Conservation (phyloP, 148 eudicot species). For the Silene latifolia region DNA sequence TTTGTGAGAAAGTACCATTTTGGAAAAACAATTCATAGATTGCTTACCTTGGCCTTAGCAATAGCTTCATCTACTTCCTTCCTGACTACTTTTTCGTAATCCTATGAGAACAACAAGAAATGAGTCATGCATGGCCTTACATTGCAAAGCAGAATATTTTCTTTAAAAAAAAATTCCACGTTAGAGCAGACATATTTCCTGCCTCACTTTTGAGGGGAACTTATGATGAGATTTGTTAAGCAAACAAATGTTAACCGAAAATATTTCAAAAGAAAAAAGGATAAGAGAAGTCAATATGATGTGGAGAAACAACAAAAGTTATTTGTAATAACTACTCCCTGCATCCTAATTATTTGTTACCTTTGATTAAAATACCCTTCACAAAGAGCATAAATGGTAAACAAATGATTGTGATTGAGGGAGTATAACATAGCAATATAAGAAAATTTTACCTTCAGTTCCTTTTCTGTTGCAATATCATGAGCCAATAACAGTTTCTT, state of each 20-base stretch:
- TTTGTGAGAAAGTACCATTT: too few species aligned
- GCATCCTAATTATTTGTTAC: too few species aligned
- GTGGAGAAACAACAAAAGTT: neutral
- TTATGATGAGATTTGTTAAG: neutral
- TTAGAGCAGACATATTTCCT: neutral
- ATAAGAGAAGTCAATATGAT: neutral
- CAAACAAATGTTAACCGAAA: neutral
- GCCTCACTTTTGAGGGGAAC: neutral
- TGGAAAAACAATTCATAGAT: too few species aligned
- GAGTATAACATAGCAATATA: too few species aligned
- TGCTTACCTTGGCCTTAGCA: slow-evolving; percentile 55
- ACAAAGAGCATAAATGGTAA: too few species aligned
- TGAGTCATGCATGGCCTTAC: neutral
- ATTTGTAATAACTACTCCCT: neutral
- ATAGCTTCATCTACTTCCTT: slow-evolving; percentile 58
- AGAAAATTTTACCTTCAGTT: too few species aligned
- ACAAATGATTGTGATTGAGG: too few species aligned
- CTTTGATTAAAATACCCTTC: too few species aligned
- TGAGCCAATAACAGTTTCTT: too few species aligned
- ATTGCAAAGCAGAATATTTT: neutral
- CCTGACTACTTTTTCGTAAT: slow-evolving; percentile 49
- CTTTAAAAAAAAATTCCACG: neutral
- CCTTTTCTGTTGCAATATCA: too few species aligned
- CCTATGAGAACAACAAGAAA: slow-evolving; percentile 28
- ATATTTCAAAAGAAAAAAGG: neutral